phyloP scores from a whole-genome alignment of 495 filamentous ascomycete genomes.

The Trypethelium eluteriae region DNA sequence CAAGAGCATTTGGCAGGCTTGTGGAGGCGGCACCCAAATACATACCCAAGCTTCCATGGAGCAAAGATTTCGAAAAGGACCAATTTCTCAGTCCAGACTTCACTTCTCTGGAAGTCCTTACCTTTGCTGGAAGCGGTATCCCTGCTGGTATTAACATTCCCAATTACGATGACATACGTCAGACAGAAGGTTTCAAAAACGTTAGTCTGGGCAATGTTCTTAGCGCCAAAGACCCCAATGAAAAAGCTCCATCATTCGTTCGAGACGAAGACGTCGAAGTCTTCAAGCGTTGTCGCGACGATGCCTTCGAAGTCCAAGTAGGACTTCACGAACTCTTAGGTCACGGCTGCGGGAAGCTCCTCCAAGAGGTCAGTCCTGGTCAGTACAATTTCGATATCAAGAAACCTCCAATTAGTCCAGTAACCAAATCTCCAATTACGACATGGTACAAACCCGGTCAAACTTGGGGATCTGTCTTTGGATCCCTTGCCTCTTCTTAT shows the following conservation, averaged over 20 bases:
- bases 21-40: conserved; percentile 71
- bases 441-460: conserved; percentile 91
- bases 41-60: conserved; percentile 86
- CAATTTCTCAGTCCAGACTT: conserved; percentile 92
- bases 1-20: conserved; percentile 77
- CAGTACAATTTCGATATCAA: conserved; percentile 77
- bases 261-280: conserved; percentile 60
- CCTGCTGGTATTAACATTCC: conserved; percentile 58
- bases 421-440: conserved; percentile 65
- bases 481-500: conserved; percentile 74
- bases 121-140: conserved; percentile 56
- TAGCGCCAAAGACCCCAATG: conserved; percentile 78
- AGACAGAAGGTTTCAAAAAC: conserved; percentile 96
- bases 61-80: conserved; percentile 85
- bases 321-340: conserved; percentile 93
- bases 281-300: conserved; percentile 72
- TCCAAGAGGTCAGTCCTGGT: conserved; percentile 78
- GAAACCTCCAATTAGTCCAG: conserved; percentile 71
- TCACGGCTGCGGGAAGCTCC: conserved; percentile 89
- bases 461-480: conserved; percentile 90
- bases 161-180: conserved; percentile 92
- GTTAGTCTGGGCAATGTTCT: conserved; percentile 88
- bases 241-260: conserved; percentile 81
- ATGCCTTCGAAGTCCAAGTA: conserved; percentile 89
- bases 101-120: conserved; percentile 51